Conservation (phyloP, 768 basidiomycete species). For the Leucosporidium yakuticum region DNA sequence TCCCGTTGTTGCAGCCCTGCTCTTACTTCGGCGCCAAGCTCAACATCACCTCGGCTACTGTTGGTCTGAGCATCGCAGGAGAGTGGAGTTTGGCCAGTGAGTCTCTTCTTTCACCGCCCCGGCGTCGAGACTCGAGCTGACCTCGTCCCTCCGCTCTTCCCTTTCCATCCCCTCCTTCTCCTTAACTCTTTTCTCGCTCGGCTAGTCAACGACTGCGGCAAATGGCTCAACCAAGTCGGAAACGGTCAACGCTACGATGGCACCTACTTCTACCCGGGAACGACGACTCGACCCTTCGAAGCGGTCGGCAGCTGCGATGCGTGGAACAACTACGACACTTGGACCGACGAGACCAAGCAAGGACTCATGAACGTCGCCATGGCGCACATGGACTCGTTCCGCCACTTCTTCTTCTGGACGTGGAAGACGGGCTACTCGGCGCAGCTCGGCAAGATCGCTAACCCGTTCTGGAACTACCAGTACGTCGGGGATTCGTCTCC, state of each 20-base stretch:
- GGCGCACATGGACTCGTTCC: slow-evolving; percentile 86
- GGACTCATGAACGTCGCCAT: slow-evolving; percentile 65
- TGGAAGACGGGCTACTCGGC: slow-evolving; percentile 85
- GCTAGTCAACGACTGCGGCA: slow-evolving; percentile 62
- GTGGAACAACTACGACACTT: slow-evolving; percentile 72
- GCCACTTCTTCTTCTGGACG: slow-evolving; percentile 98
- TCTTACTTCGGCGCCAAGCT: slow-evolving; percentile 60
- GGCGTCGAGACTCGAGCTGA: too few species aligned
- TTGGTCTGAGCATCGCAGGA: slow-evolving; percentile 76
- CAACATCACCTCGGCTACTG: slow-evolving; percentile 57
- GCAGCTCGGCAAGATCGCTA: slow-evolving; percentile 49
- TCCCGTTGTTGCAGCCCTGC: slow-evolving; percentile 54
- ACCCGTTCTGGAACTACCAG: slow-evolving; percentile 39
- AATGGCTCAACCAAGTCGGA: slow-evolving; percentile 46
- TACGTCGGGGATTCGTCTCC: background rate
- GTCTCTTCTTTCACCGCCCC: background rate
- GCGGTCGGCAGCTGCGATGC: slow-evolving; percentile 51
- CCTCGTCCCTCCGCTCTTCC: too few species aligned
- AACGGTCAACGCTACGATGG: slow-evolving; percentile 83
- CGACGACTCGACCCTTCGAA: slow-evolving; percentile 23
- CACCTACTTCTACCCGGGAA: slow-evolving; percentile 43
- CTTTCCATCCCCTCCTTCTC: too few species aligned
- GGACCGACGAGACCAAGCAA: slow-evolving; percentile 57
- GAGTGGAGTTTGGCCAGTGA: slow-evolving; percentile 57
- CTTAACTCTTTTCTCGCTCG: too few species aligned